Evolutionary conservation across 352 stramenopile species (phyloP), one percentile per base, ranked within the genome.

Genomic region (Globisporangium echinulatum): DNA sequence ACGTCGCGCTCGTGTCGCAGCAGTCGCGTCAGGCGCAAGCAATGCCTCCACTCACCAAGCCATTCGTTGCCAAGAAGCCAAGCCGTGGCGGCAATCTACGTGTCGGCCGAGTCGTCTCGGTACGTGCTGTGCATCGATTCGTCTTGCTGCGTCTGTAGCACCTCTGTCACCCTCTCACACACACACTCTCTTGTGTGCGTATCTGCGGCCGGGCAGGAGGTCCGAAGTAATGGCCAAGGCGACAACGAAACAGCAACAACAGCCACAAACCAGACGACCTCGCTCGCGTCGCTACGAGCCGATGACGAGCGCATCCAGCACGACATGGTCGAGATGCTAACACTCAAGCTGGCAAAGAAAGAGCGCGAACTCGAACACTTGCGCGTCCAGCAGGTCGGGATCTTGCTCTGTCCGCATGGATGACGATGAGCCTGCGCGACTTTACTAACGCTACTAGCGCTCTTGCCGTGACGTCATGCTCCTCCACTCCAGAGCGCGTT

Each of bases 321-420:
- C 5, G 72, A 85, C 58, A 71, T 88, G 8, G 68, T 85, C 13
- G 76, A 90, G 55, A 80, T 90, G 66, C 73, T 90, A 17, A 80
- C 73, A 0, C 55, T 63, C 40, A 85, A 85, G 17, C 63, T 90
- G 33, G 74, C 76, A 0, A 84, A 85, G 59, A 82, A 82, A 36
- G 80, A 88, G 55, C 81, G 83, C 50, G 78, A 88, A 54, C 68
- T 66, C 17, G 80, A 90, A 46, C 63, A 72, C 36, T 56, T 79
- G 25, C 72, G 72, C 37, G 64, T 63, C 4, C 79, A 85, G 49
- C 69, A 76, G 53, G 62, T 68, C 5, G 33, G 19, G 39, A 42
- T 11, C 11, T 48, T 48, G 42, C 43, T 4, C 7, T 25, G 25
- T 58, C n/a, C 25, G 25, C 25, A 33, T 33, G 25, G 25, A 33